phyloP scores from a whole-genome alignment of 2,329 filamentous ascomycete species.

The Penicillium sp. region DNA sequence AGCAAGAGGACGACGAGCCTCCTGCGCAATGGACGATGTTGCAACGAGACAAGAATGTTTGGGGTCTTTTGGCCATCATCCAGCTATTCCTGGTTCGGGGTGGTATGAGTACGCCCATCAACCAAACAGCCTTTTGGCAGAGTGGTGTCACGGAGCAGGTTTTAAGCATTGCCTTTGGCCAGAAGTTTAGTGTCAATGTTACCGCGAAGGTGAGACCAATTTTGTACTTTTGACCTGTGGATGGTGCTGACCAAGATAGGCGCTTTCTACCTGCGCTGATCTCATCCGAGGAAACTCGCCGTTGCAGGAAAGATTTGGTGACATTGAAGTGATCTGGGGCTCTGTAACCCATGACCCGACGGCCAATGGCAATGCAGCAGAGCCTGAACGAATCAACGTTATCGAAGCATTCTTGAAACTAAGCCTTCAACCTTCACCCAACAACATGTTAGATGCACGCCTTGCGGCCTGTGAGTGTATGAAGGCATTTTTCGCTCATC shows the following conservation, averaged over 20 bases:
- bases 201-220: constrained; percentile 66
- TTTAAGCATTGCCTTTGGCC: constrained; percentile 77
- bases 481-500: constrained; percentile 85
- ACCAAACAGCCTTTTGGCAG: constrained; percentile 83
- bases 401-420: constrained; percentile 90
- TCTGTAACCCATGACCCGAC: constrained; percentile 17
- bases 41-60: constrained; percentile 84
- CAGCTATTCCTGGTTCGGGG: constrained; percentile 80
- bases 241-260: constrained; percentile 48
- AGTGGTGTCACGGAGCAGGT: constrained; percentile 76
- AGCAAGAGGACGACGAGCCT: constrained; percentile 56
- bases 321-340: constrained; percentile 66
- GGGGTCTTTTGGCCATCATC: constrained; percentile 82
- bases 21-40: constrained; percentile 71
- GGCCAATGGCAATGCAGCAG: constrained; percentile 46
- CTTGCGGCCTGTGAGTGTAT: constrained; percentile 85
- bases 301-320: constrained; percentile 86
- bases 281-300: constrained; percentile 76
- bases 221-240: not conserved
- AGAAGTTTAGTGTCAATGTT: constrained; percentile 69
- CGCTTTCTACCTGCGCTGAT: constrained; percentile 80
- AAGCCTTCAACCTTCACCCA: constrained; percentile 65
- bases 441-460: constrained; percentile 72
- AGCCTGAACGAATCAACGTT: constrained; percentile 70
- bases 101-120: constrained; percentile 75